These are phyloP conservation scores for Dactylellina haptotyla DNA, from an alignment of 2,329 filamentous ascomycete genomes.

Conservation along the genomic window DNA sequence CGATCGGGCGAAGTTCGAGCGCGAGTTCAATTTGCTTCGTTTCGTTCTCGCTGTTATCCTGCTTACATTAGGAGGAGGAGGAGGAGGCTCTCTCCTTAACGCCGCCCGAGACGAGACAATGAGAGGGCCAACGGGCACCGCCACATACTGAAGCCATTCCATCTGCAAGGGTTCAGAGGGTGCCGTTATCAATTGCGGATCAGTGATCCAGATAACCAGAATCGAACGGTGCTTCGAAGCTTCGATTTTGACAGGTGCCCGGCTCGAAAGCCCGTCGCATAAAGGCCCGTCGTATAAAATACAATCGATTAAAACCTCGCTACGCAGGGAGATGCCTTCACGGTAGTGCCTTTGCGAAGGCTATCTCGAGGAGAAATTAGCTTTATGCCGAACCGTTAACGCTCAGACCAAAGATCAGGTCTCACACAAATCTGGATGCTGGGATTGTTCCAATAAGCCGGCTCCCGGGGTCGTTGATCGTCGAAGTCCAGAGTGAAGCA, in stretches of 20 bases:
- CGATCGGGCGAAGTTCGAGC: constrained; percentile 16
- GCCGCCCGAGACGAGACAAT: constrained; percentile 4
- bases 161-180: constrained; percentile 44
- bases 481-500: constrained; percentile 29
- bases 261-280: constrained; percentile 34
- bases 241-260: constrained; percentile 33
- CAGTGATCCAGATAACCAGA: constrained; percentile 38
- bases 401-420: constrained; percentile 45
- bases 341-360: constrained; percentile 28
- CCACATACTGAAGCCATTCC: constrained; percentile 16
- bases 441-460: constrained; percentile 45
- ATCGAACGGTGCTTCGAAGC: no score
- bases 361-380: constrained; percentile 37
- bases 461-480: constrained; percentile 43
- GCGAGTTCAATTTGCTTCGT: constrained; percentile 3
- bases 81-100: no score
- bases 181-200: constrained; percentile 38
- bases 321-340: constrained; percentile 24
- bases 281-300: not conserved
- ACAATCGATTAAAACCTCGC: constrained; percentile 28
- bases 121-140: constrained; percentile 15
- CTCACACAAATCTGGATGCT: constrained; percentile 39
- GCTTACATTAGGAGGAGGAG: no score
- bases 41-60: no score
- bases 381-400: constrained; percentile 49